A percentile compares a stretch with the other conserved stretches of the same genome.
These are phyloP conservation scores for Casuarina equisetifolia DNA, from an alignment of 306 rosid species.

Conservation along the genomic window DNA sequence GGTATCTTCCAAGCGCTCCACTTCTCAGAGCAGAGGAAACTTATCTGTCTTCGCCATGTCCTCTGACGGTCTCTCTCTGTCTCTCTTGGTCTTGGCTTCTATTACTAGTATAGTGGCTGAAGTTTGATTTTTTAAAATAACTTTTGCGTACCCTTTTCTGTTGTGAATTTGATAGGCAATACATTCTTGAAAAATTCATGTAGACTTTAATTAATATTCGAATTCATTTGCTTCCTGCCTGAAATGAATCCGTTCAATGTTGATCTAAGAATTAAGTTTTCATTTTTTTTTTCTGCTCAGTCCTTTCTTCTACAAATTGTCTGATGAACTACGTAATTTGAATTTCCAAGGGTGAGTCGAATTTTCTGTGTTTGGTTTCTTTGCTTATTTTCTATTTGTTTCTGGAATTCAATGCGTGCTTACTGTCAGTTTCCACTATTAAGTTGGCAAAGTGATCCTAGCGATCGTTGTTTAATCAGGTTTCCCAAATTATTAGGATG, in stretches of 20 bases:
- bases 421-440: not conserved
- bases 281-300: not conserved
- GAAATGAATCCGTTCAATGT: not conserved
- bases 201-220: not conserved
- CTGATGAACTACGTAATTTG: not conserved
- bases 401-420: not conserved
- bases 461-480: not conserved
- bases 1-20: constrained; percentile 27
- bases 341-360: not conserved
- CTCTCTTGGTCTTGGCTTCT: constrained; percentile 1
- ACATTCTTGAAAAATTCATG: not conserved
- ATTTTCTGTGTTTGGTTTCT: not conserved
- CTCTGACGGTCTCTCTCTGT: constrained; percentile 56
- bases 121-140: not conserved
- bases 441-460: constrained; percentile 1
- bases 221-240: not conserved
- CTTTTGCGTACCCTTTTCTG: constrained; percentile 6
- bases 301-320: not conserved
- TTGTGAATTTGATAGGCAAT: not conserved
- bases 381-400: not conserved
- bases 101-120: not conserved
- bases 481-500: not conserved
- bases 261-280: not conserved
- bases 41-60: constrained; percentile 79
- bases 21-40: constrained; percentile 39